Percentiles rank a stretch among this genome's conserved stretches.
These are phyloP conservation scores for Hypoxylon sp. DNA, from an alignment of 2,329 filamentous ascomycete genomes.

Conservation along the genomic window DNA sequence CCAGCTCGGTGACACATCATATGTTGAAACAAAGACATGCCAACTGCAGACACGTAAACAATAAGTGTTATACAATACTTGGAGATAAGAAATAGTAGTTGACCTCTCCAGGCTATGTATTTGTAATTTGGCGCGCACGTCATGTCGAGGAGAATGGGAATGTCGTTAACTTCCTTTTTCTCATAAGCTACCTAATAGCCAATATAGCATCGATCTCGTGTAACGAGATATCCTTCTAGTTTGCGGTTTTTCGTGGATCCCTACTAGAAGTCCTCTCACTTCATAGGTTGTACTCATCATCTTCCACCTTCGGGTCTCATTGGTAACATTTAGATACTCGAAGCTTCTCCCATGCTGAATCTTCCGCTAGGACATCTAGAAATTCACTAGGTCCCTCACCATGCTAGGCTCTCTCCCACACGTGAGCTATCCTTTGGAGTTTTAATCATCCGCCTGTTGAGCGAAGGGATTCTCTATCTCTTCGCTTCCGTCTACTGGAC, in stretches of 20 bases:
- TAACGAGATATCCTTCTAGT: neutral
- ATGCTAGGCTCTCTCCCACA: neutral
- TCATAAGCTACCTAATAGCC: conserved; percentile 1
- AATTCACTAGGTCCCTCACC: neutral
- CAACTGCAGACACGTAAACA: no score
- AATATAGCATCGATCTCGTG: neutral
- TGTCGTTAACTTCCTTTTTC: conserved; percentile 5
- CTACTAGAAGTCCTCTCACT: neutral
- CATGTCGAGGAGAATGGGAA: neutral
- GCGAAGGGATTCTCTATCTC: conserved; percentile 95
- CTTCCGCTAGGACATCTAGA: neutral
- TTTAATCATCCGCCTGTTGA: conserved; percentile 76
- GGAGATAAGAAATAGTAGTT: no score
- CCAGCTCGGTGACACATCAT: no score
- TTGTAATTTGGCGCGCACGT: no score
- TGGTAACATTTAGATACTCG: neutral
- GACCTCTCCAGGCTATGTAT: no score
- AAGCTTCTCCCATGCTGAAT: neutral
- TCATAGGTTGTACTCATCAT: neutral
- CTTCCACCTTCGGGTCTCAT: neutral
- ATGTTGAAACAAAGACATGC: no score
- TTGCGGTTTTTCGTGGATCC: neutral
- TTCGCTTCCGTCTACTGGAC: conserved; percentile 93
- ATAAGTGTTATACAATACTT: no score
- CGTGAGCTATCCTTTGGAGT: neutral